phyloP scores from a whole-genome alignment of 768 basidiomycete species.

The Naganishia onofrii region DNA sequence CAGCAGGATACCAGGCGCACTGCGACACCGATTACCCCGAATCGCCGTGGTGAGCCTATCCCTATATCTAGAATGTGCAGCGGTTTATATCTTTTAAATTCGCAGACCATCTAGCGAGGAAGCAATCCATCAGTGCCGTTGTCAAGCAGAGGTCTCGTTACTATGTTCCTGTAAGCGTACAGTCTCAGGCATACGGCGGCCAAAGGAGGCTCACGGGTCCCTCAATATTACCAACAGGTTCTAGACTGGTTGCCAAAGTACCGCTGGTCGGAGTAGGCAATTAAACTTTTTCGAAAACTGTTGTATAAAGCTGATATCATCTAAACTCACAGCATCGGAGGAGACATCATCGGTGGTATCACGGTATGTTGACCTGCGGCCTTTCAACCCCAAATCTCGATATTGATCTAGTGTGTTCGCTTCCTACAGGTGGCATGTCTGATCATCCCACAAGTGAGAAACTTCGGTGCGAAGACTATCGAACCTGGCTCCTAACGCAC shows the following conservation, averaged over 20 bases:
- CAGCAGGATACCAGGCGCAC: not conserved
- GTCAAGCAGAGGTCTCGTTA: slow-evolving; percentile 49
- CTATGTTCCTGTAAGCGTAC: slow-evolving; percentile 44
- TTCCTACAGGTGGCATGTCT: slow-evolving; percentile 47
- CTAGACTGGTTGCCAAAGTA: slow-evolving; percentile 52
- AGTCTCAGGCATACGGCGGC: not conserved
- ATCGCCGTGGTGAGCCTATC: not conserved
- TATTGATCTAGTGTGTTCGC: not conserved
- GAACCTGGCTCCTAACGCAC: slow-evolving; percentile 63
- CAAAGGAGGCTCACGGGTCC: not conserved
- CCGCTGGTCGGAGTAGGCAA: slow-evolving; percentile 39
- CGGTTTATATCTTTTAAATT: not conserved
- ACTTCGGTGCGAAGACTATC: not conserved
- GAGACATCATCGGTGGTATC: slow-evolving; percentile 78
- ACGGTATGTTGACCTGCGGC: slow-evolving; percentile 58
- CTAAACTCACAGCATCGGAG: slow-evolving; percentile 40
- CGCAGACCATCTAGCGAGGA: not conserved
- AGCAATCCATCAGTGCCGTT: slow-evolving; percentile 8
- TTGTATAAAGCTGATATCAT: not conserved
- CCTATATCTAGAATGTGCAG: not conserved
- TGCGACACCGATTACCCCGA: not conserved
- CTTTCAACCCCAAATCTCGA: not conserved
- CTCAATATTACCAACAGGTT: slow-evolving; percentile 32
- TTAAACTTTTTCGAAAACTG: not conserved
- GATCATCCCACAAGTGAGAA: slow-evolving; percentile 50